Percentiles rank a stretch among this genome's conserved stretches.
Conservation (phyloP, 108 stramenopile genomes). For the Mediolabrus comicus region DNA sequence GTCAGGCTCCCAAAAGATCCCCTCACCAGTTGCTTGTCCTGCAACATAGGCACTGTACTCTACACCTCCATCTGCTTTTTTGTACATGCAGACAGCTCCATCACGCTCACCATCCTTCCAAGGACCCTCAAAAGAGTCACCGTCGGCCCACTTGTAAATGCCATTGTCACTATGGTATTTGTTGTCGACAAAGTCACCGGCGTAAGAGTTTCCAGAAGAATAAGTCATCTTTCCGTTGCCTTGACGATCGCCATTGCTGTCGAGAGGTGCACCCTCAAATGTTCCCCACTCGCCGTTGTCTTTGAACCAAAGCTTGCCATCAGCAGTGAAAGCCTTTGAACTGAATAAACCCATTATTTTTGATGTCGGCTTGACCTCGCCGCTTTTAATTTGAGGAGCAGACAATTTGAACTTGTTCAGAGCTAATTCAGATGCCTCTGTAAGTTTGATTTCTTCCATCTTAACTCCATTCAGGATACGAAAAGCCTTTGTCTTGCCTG, state of each 20-base stretch:
- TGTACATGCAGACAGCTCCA: constrained; percentile 11
- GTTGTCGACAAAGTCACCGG: constrained; percentile 19
- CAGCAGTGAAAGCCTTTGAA: neutral
- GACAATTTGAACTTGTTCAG: neutral
- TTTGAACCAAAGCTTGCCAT: constrained; percentile 8
- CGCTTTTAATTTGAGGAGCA: neutral
- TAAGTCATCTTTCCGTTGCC: constrained; percentile 40
- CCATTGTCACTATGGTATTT: constrained; percentile 22
- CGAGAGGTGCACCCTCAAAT: constrained; percentile 19
- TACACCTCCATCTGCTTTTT: constrained; percentile 3
- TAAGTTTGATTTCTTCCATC: neutral
- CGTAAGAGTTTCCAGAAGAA: constrained; percentile 11
- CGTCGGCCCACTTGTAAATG: constrained; percentile 6
- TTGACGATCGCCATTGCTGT: constrained; percentile 19
- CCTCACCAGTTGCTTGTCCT: constrained; percentile 37
- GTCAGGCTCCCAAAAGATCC: constrained; percentile 64
- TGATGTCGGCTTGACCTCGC: neutral
- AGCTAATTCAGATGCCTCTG: neutral
- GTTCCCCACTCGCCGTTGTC: constrained; percentile 13
- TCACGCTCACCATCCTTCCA: constrained; percentile 33
- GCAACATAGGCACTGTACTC: constrained; percentile 37
- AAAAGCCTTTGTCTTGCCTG: neutral
- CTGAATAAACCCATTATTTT: neutral
- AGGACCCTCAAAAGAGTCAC: constrained; percentile 15
- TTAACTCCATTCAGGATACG: constrained; percentile 3